A percentile compares a stretch with the other conserved stretches of the same genome.
phyloP scores from a whole-genome alignment of 2,329 filamentous ascomycete species.

The Ceratocystis colombiana region DNA sequence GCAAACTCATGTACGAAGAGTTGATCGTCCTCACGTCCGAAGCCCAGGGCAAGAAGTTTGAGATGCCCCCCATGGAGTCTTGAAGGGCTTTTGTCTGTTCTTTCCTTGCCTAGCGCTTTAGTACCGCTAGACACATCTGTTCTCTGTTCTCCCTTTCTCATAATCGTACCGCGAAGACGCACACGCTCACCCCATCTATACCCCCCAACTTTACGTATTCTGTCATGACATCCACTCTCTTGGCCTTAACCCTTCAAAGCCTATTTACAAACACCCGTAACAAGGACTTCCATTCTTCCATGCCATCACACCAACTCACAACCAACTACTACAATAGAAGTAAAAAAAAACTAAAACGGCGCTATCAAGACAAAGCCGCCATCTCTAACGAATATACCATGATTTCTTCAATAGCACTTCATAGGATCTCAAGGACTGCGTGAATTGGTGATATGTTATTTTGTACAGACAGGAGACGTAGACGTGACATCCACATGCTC shows the following conservation, averaged over 20 bases:
- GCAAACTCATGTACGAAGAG: conserved; percentile 66
- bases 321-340: background rate
- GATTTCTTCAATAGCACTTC: background rate
- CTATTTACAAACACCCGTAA: background rate
- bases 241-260: too few relatives aligned
- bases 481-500: background rate
- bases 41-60: conserved; percentile 35
- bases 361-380: background rate
- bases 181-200: background rate
- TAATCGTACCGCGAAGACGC: too few relatives aligned
- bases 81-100: background rate
- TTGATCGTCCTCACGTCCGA: conserved; percentile 45
- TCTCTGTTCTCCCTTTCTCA: too few relatives aligned
- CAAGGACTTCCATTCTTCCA: background rate
- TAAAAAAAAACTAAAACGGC: background rate
- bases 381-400: conserved; percentile 6
- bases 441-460: conserved; percentile 21
- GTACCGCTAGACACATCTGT: too few relatives aligned
- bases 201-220: background rate
- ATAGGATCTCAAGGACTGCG: background rate
- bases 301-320: background rate
- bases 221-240: background rate
- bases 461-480: conserved; percentile 18
- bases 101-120: too few relatives aligned
- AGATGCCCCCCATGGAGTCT: conserved; percentile 21